phyloP scores from a whole-genome alignment of 352 stramenopile genomes.

The Discostella stelligera region DNA sequence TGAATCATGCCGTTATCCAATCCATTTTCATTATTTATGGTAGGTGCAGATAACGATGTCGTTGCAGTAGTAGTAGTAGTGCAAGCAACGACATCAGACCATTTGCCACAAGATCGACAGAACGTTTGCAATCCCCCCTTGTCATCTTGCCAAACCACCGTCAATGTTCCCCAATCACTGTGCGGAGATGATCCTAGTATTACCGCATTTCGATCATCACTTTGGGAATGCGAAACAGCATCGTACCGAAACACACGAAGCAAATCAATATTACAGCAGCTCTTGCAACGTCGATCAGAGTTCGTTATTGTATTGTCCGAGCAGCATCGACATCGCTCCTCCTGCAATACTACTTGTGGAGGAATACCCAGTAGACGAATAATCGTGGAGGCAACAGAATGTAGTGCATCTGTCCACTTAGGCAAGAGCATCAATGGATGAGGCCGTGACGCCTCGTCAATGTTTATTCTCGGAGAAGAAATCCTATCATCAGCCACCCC shows the following conservation, averaged over 20 bases:
- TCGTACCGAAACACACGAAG: conserved; percentile 76
- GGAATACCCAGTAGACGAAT: conserved; percentile 52
- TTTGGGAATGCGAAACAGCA: background rate
- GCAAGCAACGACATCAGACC: conserved; percentile 51
- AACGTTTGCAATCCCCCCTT: conserved; percentile 74
- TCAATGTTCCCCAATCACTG: conserved; percentile 75
- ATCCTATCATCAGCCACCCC: no score
- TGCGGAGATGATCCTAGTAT: conserved; percentile 68
- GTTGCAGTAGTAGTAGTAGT: background rate
- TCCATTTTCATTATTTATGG: no score
- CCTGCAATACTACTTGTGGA: conserved; percentile 34
- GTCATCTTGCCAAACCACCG: conserved; percentile 77
- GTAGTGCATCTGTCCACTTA: conserved; percentile 44
- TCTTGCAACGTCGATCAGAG: background rate
- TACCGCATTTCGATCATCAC: conserved; percentile 7
- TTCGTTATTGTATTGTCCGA: background rate
- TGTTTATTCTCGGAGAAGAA: no score
- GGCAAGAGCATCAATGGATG: conserved; percentile 10
- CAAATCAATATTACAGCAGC: conserved; percentile 60
- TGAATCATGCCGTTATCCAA: conserved; percentile 9
- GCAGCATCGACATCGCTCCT: conserved; percentile 17
- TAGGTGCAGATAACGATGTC: no score
- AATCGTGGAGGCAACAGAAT: conserved; percentile 43
- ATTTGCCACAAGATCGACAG: conserved; percentile 63
- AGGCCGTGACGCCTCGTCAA: no score